Evolutionary conservation across 2,329 filamentous ascomycete genomes (phyloP).

Genomic region (Sporothrix luriei): DNA sequence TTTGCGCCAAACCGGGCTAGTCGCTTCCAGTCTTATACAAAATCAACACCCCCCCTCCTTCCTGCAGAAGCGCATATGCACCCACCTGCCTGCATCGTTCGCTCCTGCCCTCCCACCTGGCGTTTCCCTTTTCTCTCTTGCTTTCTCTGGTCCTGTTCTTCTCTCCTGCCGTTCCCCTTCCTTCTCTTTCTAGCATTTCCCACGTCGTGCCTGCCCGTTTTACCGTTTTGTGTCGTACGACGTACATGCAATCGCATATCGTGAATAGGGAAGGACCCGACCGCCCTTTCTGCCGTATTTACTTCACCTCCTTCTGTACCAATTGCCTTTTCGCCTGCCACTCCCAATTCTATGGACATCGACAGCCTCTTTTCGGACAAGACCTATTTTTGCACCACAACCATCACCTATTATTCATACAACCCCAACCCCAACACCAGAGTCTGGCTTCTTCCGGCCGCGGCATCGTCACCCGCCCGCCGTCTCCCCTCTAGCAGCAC

Average conservation of each 20-base stretch:
- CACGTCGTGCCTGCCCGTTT: slow-evolving; percentile 1
- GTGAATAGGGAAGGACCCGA: neutral
- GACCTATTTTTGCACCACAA: slow-evolving; percentile 24
- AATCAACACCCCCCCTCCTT: slow-evolving; percentile 25
- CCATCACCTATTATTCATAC: neutral
- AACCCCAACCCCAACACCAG: neutral
- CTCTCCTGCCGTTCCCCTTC: slow-evolving; percentile 1
- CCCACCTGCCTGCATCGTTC: slow-evolving; percentile 26
- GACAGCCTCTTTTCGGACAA: slow-evolving; percentile 22
- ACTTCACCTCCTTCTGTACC: neutral
- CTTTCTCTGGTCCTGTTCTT: neutral
- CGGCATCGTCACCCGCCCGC: slow-evolving; percentile 6
- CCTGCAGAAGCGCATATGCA: slow-evolving; percentile 28
- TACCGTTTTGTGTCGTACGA: slow-evolving; percentile 13
- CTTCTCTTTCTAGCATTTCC: neutral
- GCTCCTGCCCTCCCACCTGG: slow-evolving; percentile 18
- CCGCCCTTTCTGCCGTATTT: slow-evolving; percentile 14
- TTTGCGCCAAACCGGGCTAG: slow-evolving; percentile 18
- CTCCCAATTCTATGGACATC: neutral
- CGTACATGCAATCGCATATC: neutral
- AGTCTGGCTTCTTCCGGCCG: slow-evolving; percentile 12
- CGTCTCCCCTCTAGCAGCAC: slow-evolving; percentile 19
- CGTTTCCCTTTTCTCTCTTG: slow-evolving; percentile 10
- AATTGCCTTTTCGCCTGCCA: neutral
- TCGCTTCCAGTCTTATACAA: slow-evolving; percentile 21